Base-by-base conservation (phyloP, 1,139 yeast genomes). In the Suhomyces wounanorum region DNA sequence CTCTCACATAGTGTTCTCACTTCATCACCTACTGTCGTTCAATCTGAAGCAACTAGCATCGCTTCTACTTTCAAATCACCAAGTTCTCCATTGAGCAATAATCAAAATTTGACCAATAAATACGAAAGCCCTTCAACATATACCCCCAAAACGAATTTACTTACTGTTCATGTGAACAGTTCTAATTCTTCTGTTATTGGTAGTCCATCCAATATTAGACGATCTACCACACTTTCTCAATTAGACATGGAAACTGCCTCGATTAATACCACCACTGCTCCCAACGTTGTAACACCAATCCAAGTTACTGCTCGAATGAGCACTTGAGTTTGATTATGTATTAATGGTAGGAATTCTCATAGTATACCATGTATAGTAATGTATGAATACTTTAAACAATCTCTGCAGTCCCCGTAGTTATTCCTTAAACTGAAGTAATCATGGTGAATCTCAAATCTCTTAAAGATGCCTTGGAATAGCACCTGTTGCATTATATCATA, bases 221-320 rank as follows among this genome's bases (percentile, higher is more conserved):
- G 69, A 50, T 69, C 77, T 3, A 61, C 70, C 9, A 72, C 77
- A 0, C 53, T 70, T 47, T 60, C 62, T 10, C 70, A 69, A 48
- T 52, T 73, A 28, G 77, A 74, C 28, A 53, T 68, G 33, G 77
- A 72, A 33, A 49, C 65, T 4, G 49, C 64, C 26, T 55, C 70
- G 11, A 64, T 64, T 28, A 67, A 64, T 33, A 49, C 56, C 16
- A 64, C 61, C 35, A 57, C 72, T 11, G 77, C 78, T 7, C 77
- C 79, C 1, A 74, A 67, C 52, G 70, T 75, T 3, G 69, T 77
- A n/a, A 73, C 80, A 0, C 76, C 75, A 8, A 71, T 77, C n/a
- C 81, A 75, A 54, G 81, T 75, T 17, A 73, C 78, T 10, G 77
- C 77, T 14, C 56, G 76, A 49, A 72, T 72, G 77, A 70, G 75